Evolutionary conservation across 768 basidiomycete genomes (phyloP), one percentile per base, ranked within the genome.

Genomic region (Naganishia friedmannii): DNA sequence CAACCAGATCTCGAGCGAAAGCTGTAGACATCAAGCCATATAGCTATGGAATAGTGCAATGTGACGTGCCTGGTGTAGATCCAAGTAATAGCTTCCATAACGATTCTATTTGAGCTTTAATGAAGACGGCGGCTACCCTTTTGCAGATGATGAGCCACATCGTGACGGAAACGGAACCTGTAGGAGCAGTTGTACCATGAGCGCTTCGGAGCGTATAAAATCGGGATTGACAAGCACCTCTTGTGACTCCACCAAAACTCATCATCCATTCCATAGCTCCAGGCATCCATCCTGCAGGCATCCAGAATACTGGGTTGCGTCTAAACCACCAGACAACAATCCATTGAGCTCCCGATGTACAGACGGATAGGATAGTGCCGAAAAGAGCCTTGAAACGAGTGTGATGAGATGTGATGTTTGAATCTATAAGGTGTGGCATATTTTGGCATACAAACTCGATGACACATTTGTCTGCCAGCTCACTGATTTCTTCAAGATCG

Each of bases 71-170:
- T 51, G n/a, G 23, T 23, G 12, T 51, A 3, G 32, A 21, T 13
- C 6, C 6, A 3, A 4, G 23, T 6, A 26, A 45, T 26, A 34
- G 39, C 12, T 60, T 23, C 37, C 67, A 58, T 13, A 72, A 9
- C 71, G 67, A 72, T 46, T 89, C 89, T 77, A 86, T 89, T 68
- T 89, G 87, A 6, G 89, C 84, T 28, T 86, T 85, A 79, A 92
- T 91, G 54, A 88, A 85, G n/a, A 88, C 84, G 70, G 86, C 85
- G 69, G 97, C 85, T n/a, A 92, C 89, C 63, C 92, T 85, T 73
- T 87, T 88, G 81, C 93, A 94, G 9, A 92, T 90, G 88, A 96
- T 91, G 77, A 93, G 90, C 95, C 95, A 99, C 48, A 92, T 86
- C 0, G 90, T 91, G 51, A 93, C 92, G 74, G 92, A 92, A 70